Conservation (phyloP, 1,284 basidiomycete species). For the Laetiporus sulphureus region DNA sequence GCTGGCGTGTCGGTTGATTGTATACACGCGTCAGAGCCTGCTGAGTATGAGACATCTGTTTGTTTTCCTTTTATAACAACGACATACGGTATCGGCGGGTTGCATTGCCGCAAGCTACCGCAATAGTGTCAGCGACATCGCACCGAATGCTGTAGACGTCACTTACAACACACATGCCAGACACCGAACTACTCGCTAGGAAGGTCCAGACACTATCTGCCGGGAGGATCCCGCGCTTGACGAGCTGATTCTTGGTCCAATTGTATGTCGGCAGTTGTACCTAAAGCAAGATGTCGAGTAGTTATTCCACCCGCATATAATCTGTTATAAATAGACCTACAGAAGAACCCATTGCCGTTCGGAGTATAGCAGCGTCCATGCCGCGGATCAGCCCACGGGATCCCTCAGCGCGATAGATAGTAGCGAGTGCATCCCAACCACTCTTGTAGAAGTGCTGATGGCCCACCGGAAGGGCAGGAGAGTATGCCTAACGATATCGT, state of each 20-base stretch:
- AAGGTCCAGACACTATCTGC: conserved; percentile 84
- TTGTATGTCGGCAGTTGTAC: conserved; percentile 96
- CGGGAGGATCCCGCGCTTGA: conserved; percentile 56
- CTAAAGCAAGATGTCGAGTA: too few species aligned
- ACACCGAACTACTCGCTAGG: conserved; percentile 82
- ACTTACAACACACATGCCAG: conserved; percentile 87
- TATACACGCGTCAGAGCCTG: conserved; percentile 93
- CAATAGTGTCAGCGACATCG: not conserved
- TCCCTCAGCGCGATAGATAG: conserved; percentile 77
- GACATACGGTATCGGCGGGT: conserved; percentile 74
- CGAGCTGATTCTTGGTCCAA: conserved; percentile 79
- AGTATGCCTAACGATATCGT: conserved; percentile 63
- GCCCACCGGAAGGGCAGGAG: conserved; percentile 89
- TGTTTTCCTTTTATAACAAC: not conserved
- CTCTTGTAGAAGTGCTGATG: conserved; percentile 89
- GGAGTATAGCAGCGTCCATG: conserved; percentile 88
- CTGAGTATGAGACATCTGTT: not conserved
- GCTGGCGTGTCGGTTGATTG: conserved; percentile 80
- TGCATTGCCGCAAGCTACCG: conserved; percentile 81
- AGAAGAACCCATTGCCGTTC: conserved; percentile 92
- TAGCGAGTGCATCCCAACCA: conserved; percentile 74
- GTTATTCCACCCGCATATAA: conserved; percentile 95
- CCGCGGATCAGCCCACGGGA: conserved; percentile 81
- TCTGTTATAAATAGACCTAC: conserved; percentile 81
- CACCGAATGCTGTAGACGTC: not conserved